Evolutionary conservation across 1,284 basidiomycete species (phyloP).

Genomic region (Sporisorium graminicola): DNA sequence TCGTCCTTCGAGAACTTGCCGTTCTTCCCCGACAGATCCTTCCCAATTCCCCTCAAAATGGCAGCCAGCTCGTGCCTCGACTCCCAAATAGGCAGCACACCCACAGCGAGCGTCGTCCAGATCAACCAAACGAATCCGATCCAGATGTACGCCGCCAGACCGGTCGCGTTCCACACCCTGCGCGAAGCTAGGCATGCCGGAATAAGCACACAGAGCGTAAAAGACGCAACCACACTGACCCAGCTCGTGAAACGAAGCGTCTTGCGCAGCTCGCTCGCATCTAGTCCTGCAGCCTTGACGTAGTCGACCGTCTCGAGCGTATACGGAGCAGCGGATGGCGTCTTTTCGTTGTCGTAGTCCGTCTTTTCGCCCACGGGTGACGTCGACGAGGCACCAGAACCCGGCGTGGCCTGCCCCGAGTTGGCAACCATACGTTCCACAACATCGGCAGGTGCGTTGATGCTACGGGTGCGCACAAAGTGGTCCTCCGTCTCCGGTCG

Average conservation of each 20-base stretch:
- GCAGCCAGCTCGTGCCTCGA: conserved; percentile 77
- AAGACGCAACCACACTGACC: conserved; percentile 47
- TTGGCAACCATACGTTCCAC: conserved; percentile 27
- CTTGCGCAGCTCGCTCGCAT: conserved; percentile 48
- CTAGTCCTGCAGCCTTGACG: conserved; percentile 54
- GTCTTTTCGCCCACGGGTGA: conserved; percentile 17
- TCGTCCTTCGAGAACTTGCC: conserved; percentile 24
- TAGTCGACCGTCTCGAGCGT: conserved; percentile 37
- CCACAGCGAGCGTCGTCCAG: conserved; percentile 76
- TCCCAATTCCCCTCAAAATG: conserved; percentile 76
- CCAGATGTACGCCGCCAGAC: conserved; percentile 64
- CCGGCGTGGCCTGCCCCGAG: conserved; percentile 16
- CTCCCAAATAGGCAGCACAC: conserved; percentile 87
- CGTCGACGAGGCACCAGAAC: conserved; percentile 10
- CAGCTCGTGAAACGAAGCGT: conserved; percentile 39
- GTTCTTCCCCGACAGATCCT: conserved; percentile 49
- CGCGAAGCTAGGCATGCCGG: conserved; percentile 57
- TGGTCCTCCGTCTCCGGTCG: conserved; percentile 61
- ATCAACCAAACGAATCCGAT: conserved; percentile 85
- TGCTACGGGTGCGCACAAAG: conserved; percentile 62
- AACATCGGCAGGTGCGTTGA: conserved; percentile 59
- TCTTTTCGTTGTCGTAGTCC: conserved; percentile 35
- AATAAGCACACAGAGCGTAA: conserved; percentile 59
- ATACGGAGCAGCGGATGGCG: conserved; percentile 8
- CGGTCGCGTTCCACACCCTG: conserved; percentile 55